Percentiles rank a stretch among this genome's conserved stretches.
Conservation (phyloP, 106 monocot species). For the Dendrobium chrysotoxum region DNA sequence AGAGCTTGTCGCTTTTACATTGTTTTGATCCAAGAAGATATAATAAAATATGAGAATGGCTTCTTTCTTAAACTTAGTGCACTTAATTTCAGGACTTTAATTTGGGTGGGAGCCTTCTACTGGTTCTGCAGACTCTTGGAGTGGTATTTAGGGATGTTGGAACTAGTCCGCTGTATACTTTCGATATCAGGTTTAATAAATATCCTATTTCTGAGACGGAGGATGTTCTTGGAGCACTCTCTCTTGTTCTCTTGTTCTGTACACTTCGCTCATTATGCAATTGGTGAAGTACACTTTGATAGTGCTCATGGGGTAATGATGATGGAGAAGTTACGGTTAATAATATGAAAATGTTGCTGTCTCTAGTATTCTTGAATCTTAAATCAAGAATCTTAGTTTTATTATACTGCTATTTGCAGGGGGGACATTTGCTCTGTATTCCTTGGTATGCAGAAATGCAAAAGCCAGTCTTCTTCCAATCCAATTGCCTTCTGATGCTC, state of each 20-base stretch:
- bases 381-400: background rate
- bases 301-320: conserved; percentile 86
- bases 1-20: background rate
- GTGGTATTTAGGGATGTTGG: conserved; percentile 96
- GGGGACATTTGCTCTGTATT: conserved; percentile 94
- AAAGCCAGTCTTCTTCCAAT: conserved; percentile 90
- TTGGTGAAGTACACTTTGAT: conserved; percentile 74
- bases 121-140: conserved; percentile 89
- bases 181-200: conserved; percentile 87
- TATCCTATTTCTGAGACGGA: conserved; percentile 47
- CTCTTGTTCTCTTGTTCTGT: conserved; percentile 91
- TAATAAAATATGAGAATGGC: background rate
- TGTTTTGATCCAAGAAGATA: background rate
- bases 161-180: conserved; percentile 86
- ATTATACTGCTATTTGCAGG: conserved; percentile 34
- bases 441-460: conserved; percentile 92
- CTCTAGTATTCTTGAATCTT: background rate
- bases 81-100: conserved; percentile 64
- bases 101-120: conserved; percentile 45
- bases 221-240: conserved; percentile 89
- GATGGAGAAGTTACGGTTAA: conserved; percentile 88
- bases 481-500: conserved; percentile 83
- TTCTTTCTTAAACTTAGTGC: conserved; percentile 6
- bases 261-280: conserved; percentile 87
- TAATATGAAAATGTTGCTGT: background rate